Conservation (phyloP, 192 early-diverging fungal genomes). For the Cetraspora pellucida region DNA sequence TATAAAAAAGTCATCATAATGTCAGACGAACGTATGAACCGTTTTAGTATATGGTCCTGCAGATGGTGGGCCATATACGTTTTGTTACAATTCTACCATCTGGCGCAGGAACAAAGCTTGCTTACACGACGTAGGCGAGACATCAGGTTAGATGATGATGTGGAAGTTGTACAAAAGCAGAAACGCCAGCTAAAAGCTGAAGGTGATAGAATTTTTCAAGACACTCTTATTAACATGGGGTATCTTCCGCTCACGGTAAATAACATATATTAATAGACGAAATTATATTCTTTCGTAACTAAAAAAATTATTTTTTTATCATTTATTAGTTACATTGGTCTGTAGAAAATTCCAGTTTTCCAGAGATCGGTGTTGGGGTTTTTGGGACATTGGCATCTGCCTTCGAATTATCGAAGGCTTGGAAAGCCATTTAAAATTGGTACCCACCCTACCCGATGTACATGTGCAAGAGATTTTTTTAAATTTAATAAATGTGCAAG, state of each 20-base stretch:
- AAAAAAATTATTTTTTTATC: background rate
- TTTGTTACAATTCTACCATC: conserved; percentile 82
- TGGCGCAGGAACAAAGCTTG: conserved; percentile 68
- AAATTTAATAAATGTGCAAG: no score
- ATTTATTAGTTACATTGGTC: conserved; percentile 77
- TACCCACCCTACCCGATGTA: no score
- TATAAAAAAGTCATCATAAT: conserved; percentile 82
- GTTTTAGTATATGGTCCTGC: conserved; percentile 90
- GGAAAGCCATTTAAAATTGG: conserved; percentile 65
- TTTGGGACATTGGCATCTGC: conserved; percentile 93
- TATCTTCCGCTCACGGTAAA: conserved; percentile 83
- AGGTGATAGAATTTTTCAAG: conserved; percentile 64
- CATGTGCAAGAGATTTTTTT: no score
- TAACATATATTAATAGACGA: background rate
- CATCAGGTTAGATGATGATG: conserved; percentile 62
- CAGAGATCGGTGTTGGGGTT: conserved; percentile 88
- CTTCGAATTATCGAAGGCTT: conserved; percentile 79
- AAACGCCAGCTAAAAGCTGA: conserved; percentile 60
- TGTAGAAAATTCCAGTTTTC: conserved; percentile 80
- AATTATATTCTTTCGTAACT: background rate
- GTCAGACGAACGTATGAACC: conserved; percentile 69
- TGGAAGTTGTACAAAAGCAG: conserved; percentile 54
- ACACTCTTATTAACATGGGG: conserved; percentile 85
- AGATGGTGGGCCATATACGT: conserved; percentile 97
- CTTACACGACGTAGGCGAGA: conserved; percentile 51